Conservation (phyloP, 2,329 filamentous ascomycete genomes). For the Dichotomopilus funicola region DNA sequence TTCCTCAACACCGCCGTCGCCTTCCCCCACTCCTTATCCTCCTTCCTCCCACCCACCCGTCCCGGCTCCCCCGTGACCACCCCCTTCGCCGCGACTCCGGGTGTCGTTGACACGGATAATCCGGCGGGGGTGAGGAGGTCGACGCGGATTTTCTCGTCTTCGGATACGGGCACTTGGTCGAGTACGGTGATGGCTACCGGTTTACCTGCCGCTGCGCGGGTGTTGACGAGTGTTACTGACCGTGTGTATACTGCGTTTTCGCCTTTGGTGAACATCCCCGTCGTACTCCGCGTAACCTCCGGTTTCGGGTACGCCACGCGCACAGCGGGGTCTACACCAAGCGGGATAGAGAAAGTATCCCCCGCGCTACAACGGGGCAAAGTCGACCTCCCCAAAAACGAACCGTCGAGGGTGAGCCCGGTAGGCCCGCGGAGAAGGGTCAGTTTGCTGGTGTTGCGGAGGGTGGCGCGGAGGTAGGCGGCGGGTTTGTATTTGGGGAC, state of each 20-base stretch:
- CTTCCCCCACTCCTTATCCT: slow-evolving; percentile 45
- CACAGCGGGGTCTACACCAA: slow-evolving; percentile 56
- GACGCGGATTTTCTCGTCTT: slow-evolving; percentile 52
- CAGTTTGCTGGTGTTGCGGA: slow-evolving; percentile 50
- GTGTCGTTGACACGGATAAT: slow-evolving; percentile 24
- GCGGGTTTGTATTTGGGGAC: slow-evolving; percentile 55
- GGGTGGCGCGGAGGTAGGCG: slow-evolving; percentile 52
- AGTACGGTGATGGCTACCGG: slow-evolving; percentile 44
- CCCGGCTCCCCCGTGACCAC: slow-evolving; percentile 17
- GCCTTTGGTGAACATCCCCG: slow-evolving; percentile 49
- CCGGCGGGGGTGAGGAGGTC: slow-evolving; percentile 44
- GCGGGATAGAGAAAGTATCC: slow-evolving; percentile 45
- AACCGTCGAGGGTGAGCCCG: slow-evolving; percentile 56
- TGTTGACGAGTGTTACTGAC: slow-evolving; percentile 45
- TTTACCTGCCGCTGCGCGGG: slow-evolving; percentile 32
- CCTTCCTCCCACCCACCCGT: slow-evolving; percentile 21
- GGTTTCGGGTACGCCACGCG: slow-evolving; percentile 50
- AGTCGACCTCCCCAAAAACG: slow-evolving; percentile 51
- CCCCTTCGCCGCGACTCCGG: slow-evolving; percentile 27
- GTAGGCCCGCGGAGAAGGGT: slow-evolving; percentile 49
- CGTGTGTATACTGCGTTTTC: slow-evolving; percentile 45
- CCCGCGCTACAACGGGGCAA: slow-evolving; percentile 51
- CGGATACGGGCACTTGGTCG: slow-evolving; percentile 56
- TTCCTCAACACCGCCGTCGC: slow-evolving; percentile 49
- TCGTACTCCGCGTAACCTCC: slow-evolving; percentile 44